Evolutionary conservation across 163 green algal species (phyloP).

Genomic region (Scenedesmus sp.): DNA sequence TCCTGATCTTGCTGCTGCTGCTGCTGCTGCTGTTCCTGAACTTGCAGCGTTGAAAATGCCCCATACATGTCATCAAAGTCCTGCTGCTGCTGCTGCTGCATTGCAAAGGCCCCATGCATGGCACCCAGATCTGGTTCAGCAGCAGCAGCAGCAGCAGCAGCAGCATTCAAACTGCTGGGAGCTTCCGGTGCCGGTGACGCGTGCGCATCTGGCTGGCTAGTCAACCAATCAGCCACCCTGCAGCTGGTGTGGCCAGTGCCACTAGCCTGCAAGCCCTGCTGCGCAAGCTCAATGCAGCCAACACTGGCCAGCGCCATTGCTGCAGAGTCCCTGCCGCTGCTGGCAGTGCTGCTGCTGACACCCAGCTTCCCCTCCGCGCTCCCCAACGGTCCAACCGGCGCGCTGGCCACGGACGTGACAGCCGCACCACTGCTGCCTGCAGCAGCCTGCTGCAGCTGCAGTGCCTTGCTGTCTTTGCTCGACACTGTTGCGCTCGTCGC

Average conservation of each 20-base stretch:
- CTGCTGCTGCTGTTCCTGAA: slow-evolving; percentile 22
- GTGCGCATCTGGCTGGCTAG: background rate
- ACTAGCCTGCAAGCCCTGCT: background rate
- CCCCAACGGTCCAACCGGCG: background rate
- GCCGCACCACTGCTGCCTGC: background rate
- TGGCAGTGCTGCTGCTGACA: background rate
- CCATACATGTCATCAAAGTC: background rate
- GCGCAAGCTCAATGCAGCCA: background rate
- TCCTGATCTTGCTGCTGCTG: slow-evolving; percentile 8
- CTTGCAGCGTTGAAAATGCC: background rate
- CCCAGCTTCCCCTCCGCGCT: background rate
- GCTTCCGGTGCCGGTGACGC: background rate
- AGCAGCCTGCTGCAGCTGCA: background rate
- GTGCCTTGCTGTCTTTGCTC: background rate
- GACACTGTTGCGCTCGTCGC: background rate
- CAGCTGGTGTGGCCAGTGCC: background rate
- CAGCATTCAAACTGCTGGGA: background rate
- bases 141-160: background rate
- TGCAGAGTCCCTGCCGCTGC: background rate
- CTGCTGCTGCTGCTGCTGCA: slow-evolving; percentile 12
- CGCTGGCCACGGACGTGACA: background rate
- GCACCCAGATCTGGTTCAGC: background rate
- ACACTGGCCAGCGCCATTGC: background rate
- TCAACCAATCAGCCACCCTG: background rate
- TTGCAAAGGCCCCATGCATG: background rate